phyloP scores from a whole-genome alignment of 768 basidiomycete species.

The Leucogyrophana mollusca region DNA sequence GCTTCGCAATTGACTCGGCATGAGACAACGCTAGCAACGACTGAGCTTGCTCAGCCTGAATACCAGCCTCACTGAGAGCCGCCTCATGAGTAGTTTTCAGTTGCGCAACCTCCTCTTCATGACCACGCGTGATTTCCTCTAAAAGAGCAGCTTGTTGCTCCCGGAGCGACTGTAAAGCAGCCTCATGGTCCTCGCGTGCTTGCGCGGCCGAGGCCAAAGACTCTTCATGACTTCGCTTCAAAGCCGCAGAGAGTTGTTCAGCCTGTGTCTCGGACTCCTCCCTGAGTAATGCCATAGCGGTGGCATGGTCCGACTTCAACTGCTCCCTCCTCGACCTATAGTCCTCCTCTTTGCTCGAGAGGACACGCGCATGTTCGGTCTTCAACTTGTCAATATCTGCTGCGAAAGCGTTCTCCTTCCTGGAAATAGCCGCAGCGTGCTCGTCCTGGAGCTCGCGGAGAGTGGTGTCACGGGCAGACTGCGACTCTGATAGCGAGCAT shows the following conservation, averaged over 20 bases:
- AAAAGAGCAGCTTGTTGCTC: slow-evolving; percentile 57
- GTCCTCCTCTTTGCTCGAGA: slow-evolving; percentile 60
- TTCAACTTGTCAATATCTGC: slow-evolving; percentile 68
- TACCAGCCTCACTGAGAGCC: slow-evolving; percentile 29
- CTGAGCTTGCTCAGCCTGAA: slow-evolving; percentile 36
- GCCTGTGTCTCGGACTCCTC: slow-evolving; percentile 43
- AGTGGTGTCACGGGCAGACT: slow-evolving; percentile 61
- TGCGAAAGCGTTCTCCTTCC: slow-evolving; percentile 62
- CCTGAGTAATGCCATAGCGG: slow-evolving; percentile 26
- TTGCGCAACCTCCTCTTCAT: slow-evolving; percentile 52
- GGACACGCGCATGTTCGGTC: slow-evolving; percentile 54
- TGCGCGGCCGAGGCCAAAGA: slow-evolving; percentile 33
- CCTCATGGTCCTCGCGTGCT: slow-evolving; percentile 48
- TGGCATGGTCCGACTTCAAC: slow-evolving; percentile 35
- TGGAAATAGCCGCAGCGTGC: slow-evolving; percentile 61
- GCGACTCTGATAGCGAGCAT: slow-evolving; percentile 71
- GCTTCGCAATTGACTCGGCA: slow-evolving; percentile 35
- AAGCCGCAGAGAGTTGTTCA: slow-evolving; percentile 59
- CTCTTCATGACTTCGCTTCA: slow-evolving; percentile 51
- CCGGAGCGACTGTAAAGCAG: slow-evolving; percentile 43
- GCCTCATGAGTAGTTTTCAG: slow-evolving; percentile 49
- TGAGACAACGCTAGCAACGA: slow-evolving; percentile 39
- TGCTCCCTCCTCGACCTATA: slow-evolving; percentile 38
- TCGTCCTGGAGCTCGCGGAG: slow-evolving; percentile 71
- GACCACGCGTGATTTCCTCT: slow-evolving; percentile 51